Evolutionary conservation across 2,329 filamentous ascomycete genomes (phyloP).

Genomic region (Neonectria hederae): DNA sequence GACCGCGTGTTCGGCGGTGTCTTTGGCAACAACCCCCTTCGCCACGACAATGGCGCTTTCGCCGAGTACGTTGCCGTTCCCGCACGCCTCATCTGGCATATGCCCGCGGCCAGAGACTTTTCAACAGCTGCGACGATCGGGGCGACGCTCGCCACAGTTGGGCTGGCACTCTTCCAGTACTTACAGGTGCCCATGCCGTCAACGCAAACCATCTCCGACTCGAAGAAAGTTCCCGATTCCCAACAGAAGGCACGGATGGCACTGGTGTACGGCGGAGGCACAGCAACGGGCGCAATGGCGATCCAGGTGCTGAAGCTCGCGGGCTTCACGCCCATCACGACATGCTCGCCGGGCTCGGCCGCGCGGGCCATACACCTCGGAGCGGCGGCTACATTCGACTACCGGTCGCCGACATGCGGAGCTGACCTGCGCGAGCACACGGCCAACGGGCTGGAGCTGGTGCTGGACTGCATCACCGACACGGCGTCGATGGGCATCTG

Average conservation of each 20-base stretch:
- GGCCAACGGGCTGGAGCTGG: constrained; percentile 11
- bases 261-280: constrained; percentile 20
- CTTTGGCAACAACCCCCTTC: constrained; percentile 28
- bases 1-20: constrained; percentile 25
- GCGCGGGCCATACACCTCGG: constrained; percentile 9
- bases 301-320: constrained; percentile 22
- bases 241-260: constrained; percentile 1
- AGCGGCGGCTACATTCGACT: constrained; percentile 16
- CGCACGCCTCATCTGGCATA: constrained; percentile 21
- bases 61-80: constrained; percentile 25
- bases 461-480: constrained; percentile 20
- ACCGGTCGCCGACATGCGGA: constrained; percentile 14
- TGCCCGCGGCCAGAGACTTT: constrained; percentile 18
- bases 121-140: constrained; percentile 18
- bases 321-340: constrained; percentile 18
- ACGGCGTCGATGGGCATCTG: constrained; percentile 28
- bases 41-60: constrained; percentile 27
- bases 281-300: constrained; percentile 17
- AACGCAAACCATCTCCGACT: not conserved
- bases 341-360: constrained; percentile 10
- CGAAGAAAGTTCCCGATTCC: not conserved
- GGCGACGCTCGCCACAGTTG: constrained; percentile 24
- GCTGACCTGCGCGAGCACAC: constrained; percentile 19
- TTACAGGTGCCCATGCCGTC: constrained; percentile 20
- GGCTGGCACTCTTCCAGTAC: constrained; percentile 22